phyloP scores from a whole-genome alignment of 805 yeast genomes.

The Dipodascus albidus region DNA sequence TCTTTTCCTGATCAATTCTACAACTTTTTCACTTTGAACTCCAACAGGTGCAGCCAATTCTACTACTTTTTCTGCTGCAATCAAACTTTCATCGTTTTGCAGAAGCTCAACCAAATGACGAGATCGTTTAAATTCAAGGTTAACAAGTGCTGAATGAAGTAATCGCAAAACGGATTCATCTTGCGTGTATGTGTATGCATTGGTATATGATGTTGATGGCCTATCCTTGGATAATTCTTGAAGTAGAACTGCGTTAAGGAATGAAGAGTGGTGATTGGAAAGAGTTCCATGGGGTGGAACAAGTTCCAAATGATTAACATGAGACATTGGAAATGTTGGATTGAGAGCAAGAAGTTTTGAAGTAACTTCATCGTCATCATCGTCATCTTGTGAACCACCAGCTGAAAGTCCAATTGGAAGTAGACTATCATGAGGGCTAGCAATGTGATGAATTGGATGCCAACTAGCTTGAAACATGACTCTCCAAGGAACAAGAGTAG shows the following conservation, averaged over 20 bases:
- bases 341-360: background rate
- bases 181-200: background rate
- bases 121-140: background rate
- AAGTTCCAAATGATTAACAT: background rate
- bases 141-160: background rate
- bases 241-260: background rate
- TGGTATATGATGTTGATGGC: background rate
- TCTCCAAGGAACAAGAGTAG: constrained; percentile 72
- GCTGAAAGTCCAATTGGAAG: background rate
- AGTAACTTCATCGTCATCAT: background rate
- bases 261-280: background rate
- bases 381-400: background rate
- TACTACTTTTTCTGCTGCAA: background rate
- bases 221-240: background rate
- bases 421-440: background rate
- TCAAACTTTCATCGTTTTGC: background rate
- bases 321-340: background rate
- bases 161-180: background rate
- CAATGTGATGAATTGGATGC: constrained; percentile 51
- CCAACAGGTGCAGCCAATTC: constrained; percentile 1
- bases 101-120: background rate
- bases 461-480: constrained; percentile 65
- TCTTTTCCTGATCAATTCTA: background rate
- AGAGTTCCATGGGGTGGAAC: background rate
- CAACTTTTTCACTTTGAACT: background rate